These are phyloP conservation scores for Prunus dulcis DNA, from an alignment of 306 rosid genomes.

Conservation along the genomic window DNA sequence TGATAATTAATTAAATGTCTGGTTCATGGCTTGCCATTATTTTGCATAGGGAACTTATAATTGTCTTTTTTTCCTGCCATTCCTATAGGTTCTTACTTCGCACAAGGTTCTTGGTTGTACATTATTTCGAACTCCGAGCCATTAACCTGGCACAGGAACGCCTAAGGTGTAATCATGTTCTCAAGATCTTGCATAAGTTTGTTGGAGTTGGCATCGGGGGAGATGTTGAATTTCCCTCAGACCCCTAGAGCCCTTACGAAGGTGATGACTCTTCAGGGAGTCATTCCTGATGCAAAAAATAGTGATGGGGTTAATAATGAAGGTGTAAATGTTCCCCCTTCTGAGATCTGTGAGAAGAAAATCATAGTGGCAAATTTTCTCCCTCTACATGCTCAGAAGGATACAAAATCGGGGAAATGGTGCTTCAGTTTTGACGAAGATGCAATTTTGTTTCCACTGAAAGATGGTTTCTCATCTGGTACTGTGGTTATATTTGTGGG, in stretches of 20 bases:
- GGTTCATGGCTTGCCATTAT: background rate
- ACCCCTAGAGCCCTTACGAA: constrained; percentile 54
- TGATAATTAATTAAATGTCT: background rate
- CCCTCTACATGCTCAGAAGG: constrained; percentile 66
- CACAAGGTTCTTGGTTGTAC: constrained; percentile 23
- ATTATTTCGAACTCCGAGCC: constrained; percentile 4
- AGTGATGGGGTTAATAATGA: constrained; percentile 30
- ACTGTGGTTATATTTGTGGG: constrained; percentile 64
- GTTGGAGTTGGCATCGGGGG: constrained; percentile 60
- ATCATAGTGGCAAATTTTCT: constrained; percentile 68
- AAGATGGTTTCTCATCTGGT: constrained; percentile 59
- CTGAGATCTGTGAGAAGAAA: constrained; percentile 39
- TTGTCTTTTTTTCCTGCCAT: constrained; percentile 19
- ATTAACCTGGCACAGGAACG: constrained; percentile 4
- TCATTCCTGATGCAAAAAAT: constrained; percentile 46
- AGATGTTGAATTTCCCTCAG: constrained; percentile 48
- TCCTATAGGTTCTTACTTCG: constrained; percentile 22
- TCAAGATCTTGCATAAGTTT: constrained; percentile 56
- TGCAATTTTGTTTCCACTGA: constrained; percentile 54
- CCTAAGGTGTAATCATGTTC: constrained; percentile 38
- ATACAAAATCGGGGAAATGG: constrained; percentile 57
- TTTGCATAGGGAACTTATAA: constrained; percentile 14
- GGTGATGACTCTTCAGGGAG: constrained; percentile 50
- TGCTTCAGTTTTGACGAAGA: constrained; percentile 72
- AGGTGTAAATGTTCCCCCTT: constrained; percentile 26